Evolutionary conservation across 73 alveolate species (phyloP).

Genomic region (Breviolum minutum): DNA sequence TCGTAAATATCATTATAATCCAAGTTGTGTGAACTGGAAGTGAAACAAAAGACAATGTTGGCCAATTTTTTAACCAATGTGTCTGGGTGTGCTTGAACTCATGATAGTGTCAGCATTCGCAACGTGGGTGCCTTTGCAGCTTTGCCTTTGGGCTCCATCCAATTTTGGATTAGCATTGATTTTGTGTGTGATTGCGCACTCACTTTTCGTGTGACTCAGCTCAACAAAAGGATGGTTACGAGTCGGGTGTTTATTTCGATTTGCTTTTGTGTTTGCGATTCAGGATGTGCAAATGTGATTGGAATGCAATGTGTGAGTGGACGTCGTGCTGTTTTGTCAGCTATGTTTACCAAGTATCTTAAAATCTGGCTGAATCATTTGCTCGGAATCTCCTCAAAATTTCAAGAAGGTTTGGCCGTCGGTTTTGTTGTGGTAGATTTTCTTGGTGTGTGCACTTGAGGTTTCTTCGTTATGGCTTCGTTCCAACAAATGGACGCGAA

Average conservation of each 20-base stretch:
- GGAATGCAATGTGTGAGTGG: not conserved
- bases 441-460: not conserved
- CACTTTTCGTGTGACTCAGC: not conserved
- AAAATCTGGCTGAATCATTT: not conserved
- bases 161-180: not conserved
- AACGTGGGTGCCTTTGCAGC: not conserved
- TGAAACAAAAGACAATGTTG: too few relatives aligned
- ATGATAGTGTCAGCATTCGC: too few relatives aligned
- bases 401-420: not conserved
- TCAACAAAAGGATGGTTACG: not conserved
- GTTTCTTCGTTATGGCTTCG: slow-evolving; percentile 24
- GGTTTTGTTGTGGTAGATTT: not conserved
- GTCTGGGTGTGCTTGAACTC: too few relatives aligned
- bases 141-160: slow-evolving; percentile 10
- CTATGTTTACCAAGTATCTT: not conserved
- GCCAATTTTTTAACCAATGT: too few relatives aligned
- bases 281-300: not conserved
- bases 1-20: too few relatives aligned
- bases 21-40: too few relatives aligned
- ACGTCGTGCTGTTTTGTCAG: not conserved
- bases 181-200: not conserved
- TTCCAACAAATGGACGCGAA: slow-evolving; percentile 57
- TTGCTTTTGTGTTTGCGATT: not conserved
- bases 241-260: not conserved
- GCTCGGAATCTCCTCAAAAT: not conserved